Conservation (phyloP, 352 stramenopile species). For the Phytophthora cryptogea region DNA sequence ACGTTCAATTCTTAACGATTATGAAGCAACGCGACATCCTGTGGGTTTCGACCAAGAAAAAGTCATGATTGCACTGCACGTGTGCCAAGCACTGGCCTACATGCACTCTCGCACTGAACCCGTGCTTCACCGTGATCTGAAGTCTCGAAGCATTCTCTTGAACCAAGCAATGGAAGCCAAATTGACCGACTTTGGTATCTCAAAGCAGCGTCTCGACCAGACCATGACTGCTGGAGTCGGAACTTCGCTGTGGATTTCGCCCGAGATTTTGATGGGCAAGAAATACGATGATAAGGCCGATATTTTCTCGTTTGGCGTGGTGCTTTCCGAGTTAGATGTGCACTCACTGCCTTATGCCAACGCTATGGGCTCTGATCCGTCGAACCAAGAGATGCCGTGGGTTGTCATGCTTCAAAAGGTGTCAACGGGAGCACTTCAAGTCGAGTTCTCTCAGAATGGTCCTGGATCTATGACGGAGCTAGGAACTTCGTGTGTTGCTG, state of each 20-base stretch:
- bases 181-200: background rate
- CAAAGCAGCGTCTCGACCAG: background rate
- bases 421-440: conserved; percentile 16
- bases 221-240: background rate
- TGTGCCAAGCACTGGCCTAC: conserved; percentile 24
- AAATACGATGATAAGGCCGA: background rate
- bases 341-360: conserved; percentile 3
- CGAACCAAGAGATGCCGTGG: background rate
- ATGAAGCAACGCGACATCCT: conserved; percentile 1
- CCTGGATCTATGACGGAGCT: no score
- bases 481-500: conserved; percentile 17
- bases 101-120: conserved; percentile 9
- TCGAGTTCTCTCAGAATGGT: conserved; percentile 29
- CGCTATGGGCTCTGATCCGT: no score
- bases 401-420: conserved; percentile 31
- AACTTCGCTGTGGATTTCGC: background rate
- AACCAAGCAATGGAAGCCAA: background rate
- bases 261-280: background rate
- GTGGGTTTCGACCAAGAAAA: conserved; percentile 13
- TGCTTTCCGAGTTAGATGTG: conserved; percentile 31
- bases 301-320: conserved; percentile 6
- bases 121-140: conserved; percentile 53
- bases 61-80: conserved; percentile 24
- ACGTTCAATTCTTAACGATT: conserved; percentile 28
- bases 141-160: conserved; percentile 44